Conservation (phyloP, 2,329 filamentous ascomycete genomes). For the Cladosporium oxysporum region DNA sequence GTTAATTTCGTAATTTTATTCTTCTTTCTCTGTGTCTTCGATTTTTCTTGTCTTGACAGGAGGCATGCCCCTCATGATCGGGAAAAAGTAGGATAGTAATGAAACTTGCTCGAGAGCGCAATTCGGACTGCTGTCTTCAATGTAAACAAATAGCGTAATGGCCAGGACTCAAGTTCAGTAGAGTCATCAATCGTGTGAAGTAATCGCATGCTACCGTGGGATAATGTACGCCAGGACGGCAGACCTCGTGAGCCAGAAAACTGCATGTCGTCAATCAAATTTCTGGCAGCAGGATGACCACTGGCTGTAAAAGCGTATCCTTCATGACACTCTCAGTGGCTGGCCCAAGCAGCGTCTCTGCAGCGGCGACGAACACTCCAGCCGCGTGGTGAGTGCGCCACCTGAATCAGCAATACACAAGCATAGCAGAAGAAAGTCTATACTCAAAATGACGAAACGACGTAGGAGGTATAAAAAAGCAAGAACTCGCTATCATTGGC, state of each 20-base stretch:
- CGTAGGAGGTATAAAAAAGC: neutral
- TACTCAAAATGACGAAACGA: neutral
- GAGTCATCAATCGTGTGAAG: neutral
- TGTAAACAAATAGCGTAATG: neutral
- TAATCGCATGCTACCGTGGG: neutral
- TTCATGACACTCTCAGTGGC: neutral
- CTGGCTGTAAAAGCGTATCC: neutral
- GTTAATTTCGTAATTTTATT: conserved; percentile 7
- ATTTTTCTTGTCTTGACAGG: neutral
- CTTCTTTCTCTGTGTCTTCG: neutral
- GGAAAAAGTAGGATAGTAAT: conserved; percentile 11
- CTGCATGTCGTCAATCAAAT: neutral
- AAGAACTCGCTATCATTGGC: neutral
- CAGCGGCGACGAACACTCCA: neutral
- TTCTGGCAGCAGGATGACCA: neutral
- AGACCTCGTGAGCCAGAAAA: neutral
- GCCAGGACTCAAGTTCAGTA: neutral
- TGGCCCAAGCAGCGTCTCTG: neutral
- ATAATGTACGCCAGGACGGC: neutral
- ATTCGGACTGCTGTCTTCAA: neutral
- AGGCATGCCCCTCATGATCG: neutral
- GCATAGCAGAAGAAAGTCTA: neutral
- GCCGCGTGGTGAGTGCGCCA: neutral
- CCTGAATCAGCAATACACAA: neutral
- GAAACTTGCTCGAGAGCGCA: neutral